Conservation (phyloP, 371 early-diverging fungal genomes). For the Mortierella sp. region DNA sequence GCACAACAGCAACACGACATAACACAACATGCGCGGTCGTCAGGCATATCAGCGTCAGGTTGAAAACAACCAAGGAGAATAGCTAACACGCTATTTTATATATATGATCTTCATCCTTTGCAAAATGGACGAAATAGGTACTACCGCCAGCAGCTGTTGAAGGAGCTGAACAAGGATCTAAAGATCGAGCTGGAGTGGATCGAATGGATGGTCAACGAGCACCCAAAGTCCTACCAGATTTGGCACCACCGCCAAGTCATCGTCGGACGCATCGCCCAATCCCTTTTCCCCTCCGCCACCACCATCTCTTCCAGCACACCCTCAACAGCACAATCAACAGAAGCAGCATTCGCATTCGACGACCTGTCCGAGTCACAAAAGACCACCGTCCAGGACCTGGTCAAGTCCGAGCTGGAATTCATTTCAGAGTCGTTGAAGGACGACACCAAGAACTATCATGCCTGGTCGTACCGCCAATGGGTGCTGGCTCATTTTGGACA, state of each 20-base stretch:
- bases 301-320: constrained; percentile 17
- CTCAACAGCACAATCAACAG: constrained; percentile 5
- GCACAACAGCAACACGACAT: background rate
- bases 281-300: constrained; percentile 26
- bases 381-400: constrained; percentile 11
- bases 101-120: background rate
- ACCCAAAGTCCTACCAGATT: constrained; percentile 96
- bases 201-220: constrained; percentile 73
- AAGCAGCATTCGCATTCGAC: background rate
- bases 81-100: background rate
- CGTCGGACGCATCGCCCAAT: constrained; percentile 71
- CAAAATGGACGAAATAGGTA: constrained; percentile 66
- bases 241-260: constrained; percentile 94
- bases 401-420: constrained; percentile 73
- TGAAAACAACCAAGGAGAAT: background rate
- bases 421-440: constrained; percentile 76
- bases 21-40: background rate
- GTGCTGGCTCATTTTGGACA: constrained; percentile 77
- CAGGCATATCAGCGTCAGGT: background rate
- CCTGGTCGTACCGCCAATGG: constrained; percentile 96
- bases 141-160: constrained; percentile 86
- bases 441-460: constrained; percentile 98
- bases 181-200: constrained; percentile 83
- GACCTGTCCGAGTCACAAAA: constrained; percentile 25
- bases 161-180: constrained; percentile 74